Conservation (phyloP, 495 filamentous ascomycete genomes). For the Penicillium robsamsonii region DNA sequence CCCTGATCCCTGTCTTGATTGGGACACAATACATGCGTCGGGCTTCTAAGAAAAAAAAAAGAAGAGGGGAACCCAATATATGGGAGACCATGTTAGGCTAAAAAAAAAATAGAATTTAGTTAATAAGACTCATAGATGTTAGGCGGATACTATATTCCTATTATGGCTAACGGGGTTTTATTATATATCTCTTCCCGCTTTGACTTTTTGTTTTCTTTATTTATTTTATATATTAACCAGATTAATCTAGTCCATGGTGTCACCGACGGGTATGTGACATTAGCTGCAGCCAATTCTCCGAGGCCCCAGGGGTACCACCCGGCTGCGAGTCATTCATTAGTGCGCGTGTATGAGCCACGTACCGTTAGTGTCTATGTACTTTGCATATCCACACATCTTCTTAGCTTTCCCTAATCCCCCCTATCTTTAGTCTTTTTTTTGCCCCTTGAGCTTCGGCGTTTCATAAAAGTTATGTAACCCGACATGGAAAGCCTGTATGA, state of each 20-base stretch:
- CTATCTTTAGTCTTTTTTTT: no score
- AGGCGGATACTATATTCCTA: no score
- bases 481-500: no score
- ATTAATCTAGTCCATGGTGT: not conserved
- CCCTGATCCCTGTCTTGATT: constrained; percentile 19
- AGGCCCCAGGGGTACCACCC: not conserved
- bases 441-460: no score
- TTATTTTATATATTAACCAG: constrained; percentile 2
- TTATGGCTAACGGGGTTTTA: not conserved
- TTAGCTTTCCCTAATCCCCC: no score
- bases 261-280: not conserved
- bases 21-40: constrained; percentile 26
- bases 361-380: not conserved
- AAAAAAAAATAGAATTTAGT: not conserved
- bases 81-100: not conserved
- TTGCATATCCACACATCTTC: not conserved
- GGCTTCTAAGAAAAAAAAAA: constrained; percentile 16
- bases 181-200: not conserved
- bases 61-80: constrained; percentile 2
- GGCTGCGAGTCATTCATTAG: constrained; percentile 11
- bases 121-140: not conserved
- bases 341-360: not conserved
- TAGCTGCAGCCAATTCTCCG: constrained; percentile 19
- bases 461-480: no score
- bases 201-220: not conserved